phyloP scores from a whole-genome alignment of 805 yeast genomes.

The Candida taoyuanica region DNA sequence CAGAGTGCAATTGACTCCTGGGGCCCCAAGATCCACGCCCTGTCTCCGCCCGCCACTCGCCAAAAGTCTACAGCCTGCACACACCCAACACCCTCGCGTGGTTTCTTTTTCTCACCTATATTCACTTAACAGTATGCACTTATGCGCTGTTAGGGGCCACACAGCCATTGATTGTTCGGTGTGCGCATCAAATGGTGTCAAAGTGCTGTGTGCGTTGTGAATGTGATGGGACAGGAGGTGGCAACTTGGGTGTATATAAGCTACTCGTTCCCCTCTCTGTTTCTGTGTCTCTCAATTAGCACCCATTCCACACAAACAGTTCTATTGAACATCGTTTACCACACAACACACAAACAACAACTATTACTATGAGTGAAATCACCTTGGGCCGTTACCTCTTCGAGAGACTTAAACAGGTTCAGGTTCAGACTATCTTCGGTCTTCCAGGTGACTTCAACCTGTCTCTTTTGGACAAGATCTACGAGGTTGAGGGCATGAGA shows the following conservation, averaged over 20 bases:
- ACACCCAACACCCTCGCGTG: too few species aligned
- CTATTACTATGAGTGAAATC: slow-evolving; percentile 33
- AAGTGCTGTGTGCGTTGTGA: background rate
- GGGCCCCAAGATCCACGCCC: too few species aligned
- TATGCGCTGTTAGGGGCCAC: slow-evolving; percentile 18
- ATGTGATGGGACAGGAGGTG: too few species aligned
- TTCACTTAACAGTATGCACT: slow-evolving; percentile 16
- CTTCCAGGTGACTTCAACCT: slow-evolving; percentile 82
- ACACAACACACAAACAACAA: slow-evolving; percentile 8
- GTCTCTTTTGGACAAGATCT: slow-evolving; percentile 64
- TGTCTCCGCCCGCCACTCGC: too few species aligned
- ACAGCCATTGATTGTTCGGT: slow-evolving; percentile 1
- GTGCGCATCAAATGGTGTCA: slow-evolving; percentile 20
- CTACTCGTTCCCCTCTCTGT: background rate
- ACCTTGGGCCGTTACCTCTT: slow-evolving; percentile 74
- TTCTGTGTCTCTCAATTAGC: background rate
- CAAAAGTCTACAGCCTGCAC: too few species aligned
- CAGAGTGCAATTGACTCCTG: too few species aligned
- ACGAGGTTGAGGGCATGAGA: slow-evolving; percentile 68
- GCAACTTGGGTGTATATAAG: slow-evolving; percentile 1
- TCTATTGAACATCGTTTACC: background rate
- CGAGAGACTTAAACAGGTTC: slow-evolving; percentile 71
- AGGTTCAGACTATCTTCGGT: slow-evolving; percentile 69
- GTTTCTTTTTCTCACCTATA: too few species aligned
- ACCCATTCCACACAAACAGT: background rate